Base-by-base conservation (phyloP, 2,329 filamentous ascomycete genomes). In the Fusarium lyarnte region DNA sequence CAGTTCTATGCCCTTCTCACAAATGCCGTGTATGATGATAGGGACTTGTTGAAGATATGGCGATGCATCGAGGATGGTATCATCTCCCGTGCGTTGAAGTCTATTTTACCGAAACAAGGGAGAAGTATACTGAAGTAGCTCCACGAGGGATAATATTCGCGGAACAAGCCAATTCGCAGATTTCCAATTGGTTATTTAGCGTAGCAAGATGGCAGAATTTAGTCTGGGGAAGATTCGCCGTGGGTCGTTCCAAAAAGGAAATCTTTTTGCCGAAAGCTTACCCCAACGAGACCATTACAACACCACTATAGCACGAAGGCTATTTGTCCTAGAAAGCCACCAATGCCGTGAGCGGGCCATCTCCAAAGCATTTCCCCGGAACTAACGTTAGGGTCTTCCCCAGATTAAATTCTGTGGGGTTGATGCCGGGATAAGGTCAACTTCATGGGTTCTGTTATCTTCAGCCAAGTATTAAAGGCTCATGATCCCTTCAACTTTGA, bases 1-100 rank as follows among this genome's bases (percentile, higher is more conserved):
- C 16, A 2, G 3, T 2, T 13, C 3, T 13, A 35, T 10, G 0
- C 0, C 6, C n/a, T 7, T 14, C 21, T 16, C 21, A 25, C 10
- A 25, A 5, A 33, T 9, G 5, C 5, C 1, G 16, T 36, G 0
- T 51, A 25, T 16, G 31, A 14, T 21, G 31, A 33, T 14, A 12
- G 3, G 21, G 12, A 8, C 11, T 8, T 49, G 21, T 3, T 1
- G 9, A 33, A 2, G 6, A 12, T 49, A 36, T 36, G n/a, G 16
- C n/a, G 11, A 25, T 10, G 0, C 11, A 3, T 35, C 2, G 3
- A 36, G 6, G 29, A 35, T 6, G 4, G 3, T 3, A 21, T 25
- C 7, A 4, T 35, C 5, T 8, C 4, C 3, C 27, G 21, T 33
- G 14, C 6, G 8, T 16, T 49, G 14, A 8, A 31, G 9, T 31